Evolutionary conservation across 495 filamentous ascomycete species (phyloP).

Genomic region (Annulohypoxylon stygium): DNA sequence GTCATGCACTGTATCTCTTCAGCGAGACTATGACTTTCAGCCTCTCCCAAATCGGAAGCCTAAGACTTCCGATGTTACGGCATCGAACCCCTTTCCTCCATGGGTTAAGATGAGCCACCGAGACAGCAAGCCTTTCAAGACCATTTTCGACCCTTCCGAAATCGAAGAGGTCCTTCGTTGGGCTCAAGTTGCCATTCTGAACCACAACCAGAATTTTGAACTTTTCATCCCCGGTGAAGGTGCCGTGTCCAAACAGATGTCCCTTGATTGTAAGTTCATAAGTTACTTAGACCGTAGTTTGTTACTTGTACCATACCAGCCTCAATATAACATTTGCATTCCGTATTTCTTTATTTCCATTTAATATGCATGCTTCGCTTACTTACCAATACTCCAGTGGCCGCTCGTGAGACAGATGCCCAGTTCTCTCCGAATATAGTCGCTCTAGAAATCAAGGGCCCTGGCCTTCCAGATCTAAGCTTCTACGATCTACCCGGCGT

Average conservation of each 20-base stretch:
- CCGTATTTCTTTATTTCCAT: not conserved
- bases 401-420: conserved; percentile 58
- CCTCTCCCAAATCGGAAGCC: conserved; percentile 47
- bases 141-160: conserved; percentile 56
- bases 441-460: conserved; percentile 76
- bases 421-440: conserved; percentile 86
- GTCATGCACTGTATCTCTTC: conserved; percentile 73
- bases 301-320: not conserved
- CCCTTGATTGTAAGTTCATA: conserved; percentile 46
- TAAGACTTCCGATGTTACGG: conserved; percentile 56
- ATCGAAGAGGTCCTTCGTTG: conserved; percentile 72
- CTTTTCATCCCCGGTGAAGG: conserved; percentile 65
- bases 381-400: conserved; percentile 34
- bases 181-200: conserved; percentile 80
- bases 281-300: not conserved
- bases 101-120: conserved; percentile 55
- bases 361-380: conserved; percentile 3
- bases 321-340: too few species aligned
- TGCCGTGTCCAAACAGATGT: conserved; percentile 38
- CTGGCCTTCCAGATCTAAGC: conserved; percentile 74
- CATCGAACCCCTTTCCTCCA: conserved; percentile 58
- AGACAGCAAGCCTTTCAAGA: conserved; percentile 59
- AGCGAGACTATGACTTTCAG: conserved; percentile 67
- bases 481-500: conserved; percentile 88
- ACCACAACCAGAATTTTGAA: conserved; percentile 62